A percentile compares a stretch with the other conserved stretches of the same genome.
These are phyloP conservation scores for Saccharomycopsis guyanensis DNA, from an alignment of 805 yeast species.

Conservation along the genomic window DNA sequence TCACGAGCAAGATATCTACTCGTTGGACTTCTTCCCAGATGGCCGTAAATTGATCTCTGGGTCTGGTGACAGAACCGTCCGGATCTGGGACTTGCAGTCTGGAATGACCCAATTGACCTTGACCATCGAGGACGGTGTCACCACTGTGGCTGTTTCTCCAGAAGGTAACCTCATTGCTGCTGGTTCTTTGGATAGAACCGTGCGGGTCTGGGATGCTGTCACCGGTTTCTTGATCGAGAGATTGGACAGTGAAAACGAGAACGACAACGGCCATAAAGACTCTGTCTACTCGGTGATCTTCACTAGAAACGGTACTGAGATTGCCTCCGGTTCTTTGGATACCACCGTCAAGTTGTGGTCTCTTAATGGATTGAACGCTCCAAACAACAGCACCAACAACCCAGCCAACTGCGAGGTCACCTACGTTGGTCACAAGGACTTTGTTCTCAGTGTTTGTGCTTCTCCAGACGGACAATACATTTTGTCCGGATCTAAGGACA, in stretches of 20 bases:
- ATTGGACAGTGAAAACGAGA: constrained; percentile 80
- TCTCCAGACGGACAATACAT: constrained; percentile 91
- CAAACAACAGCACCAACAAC: constrained; percentile 33
- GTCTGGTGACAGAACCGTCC: constrained; percentile 91
- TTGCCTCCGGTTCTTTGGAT: constrained; percentile 92
- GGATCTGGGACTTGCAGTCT: constrained; percentile 90
- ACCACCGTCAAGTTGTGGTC: constrained; percentile 96
- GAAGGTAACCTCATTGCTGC: constrained; percentile 93
- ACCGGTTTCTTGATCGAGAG: constrained; percentile 89
- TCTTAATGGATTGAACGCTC: constrained; percentile 47
- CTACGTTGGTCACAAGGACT: constrained; percentile 92
- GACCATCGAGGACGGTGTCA: constrained; percentile 94
- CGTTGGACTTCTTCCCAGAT: constrained; percentile 89
- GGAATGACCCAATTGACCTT: constrained; percentile 86
- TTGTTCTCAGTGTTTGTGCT: constrained; percentile 87
- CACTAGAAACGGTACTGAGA: constrained; percentile 83
- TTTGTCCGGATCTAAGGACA: constrained; percentile 90
- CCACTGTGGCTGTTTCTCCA: constrained; percentile 95
- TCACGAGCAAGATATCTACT: constrained; percentile 96
- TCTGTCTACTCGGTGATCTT: constrained; percentile 93
- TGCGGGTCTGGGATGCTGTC: constrained; percentile 93
- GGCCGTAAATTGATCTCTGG: constrained; percentile 93
- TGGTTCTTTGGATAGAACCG: constrained; percentile 91
- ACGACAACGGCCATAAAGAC: constrained; percentile 91
- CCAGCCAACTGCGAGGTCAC: constrained; percentile 77